Conservation (phyloP, 106 monocot species). For the Posidonia australis region DNA sequence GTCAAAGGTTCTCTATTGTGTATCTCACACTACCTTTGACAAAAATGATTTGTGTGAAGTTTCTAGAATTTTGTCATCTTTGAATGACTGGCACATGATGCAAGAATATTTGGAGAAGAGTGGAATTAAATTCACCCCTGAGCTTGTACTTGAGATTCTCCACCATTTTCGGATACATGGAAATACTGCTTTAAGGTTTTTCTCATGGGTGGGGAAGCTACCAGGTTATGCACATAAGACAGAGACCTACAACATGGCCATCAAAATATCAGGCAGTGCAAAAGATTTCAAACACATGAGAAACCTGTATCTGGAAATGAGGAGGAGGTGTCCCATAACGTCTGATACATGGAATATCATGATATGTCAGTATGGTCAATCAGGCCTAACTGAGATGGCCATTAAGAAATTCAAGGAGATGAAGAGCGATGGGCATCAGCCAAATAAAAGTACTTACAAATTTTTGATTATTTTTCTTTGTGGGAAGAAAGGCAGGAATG, state of each 20-base stretch:
- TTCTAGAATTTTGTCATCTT: slow-evolving; percentile 43
- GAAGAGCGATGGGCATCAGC: slow-evolving; percentile 40
- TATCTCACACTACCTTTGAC: neutral
- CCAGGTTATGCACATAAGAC: slow-evolving; percentile 37
- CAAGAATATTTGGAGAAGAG: slow-evolving; percentile 35
- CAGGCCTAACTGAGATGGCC: slow-evolving; percentile 70
- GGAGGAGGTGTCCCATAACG: slow-evolving; percentile 24
- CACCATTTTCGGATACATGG: slow-evolving; percentile 36
- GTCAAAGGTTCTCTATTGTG: slow-evolving; percentile 1
- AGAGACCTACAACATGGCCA: slow-evolving; percentile 71
- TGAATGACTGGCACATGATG: slow-evolving; percentile 26
- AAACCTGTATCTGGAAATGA: slow-evolving; percentile 64
- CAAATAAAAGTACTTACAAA: slow-evolving; percentile 58
- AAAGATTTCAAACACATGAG: slow-evolving; percentile 86
- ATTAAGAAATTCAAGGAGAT: slow-evolving; percentile 67
- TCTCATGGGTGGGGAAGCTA: slow-evolving; percentile 50
- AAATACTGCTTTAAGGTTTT: slow-evolving; percentile 47
- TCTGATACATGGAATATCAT: slow-evolving; percentile 89
- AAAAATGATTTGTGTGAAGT: slow-evolving; percentile 6
- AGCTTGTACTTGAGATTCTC: slow-evolving; percentile 43
- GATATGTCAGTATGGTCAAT: slow-evolving; percentile 82
- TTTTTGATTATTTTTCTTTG: slow-evolving; percentile 65
- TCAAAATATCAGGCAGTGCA: slow-evolving; percentile 71
- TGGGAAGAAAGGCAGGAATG: slow-evolving; percentile 55
- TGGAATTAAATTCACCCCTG: slow-evolving; percentile 39